These are phyloP conservation scores for Rhizopogon roseolus DNA, from an alignment of 768 basidiomycete species.

Conservation along the genomic window DNA sequence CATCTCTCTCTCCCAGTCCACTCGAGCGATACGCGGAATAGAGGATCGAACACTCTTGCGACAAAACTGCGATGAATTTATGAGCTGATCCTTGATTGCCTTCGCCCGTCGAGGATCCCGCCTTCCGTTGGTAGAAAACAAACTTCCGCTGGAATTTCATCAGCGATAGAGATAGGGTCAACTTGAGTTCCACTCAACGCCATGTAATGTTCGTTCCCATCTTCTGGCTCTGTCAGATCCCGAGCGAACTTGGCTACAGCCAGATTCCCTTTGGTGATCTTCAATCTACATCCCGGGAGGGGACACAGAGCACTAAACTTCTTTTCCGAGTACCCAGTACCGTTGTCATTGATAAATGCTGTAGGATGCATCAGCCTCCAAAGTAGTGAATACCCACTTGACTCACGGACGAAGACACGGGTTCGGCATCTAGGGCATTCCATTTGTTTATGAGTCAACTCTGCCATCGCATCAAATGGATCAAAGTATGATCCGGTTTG, in stretches of 20 bases:
- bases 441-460: conserved; percentile 20
- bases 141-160: conserved; percentile 26
- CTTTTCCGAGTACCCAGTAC: conserved; percentile 45
- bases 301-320: conserved; percentile 35
- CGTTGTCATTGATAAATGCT: conserved; percentile 38
- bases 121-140: conserved; percentile 24
- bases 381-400: background rate
- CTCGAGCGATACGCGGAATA: conserved; percentile 17
- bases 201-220: conserved; percentile 19
- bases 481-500: conserved; percentile 26
- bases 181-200: conserved; percentile 28
- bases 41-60: background rate
- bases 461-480: conserved; percentile 29
- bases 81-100: conserved; percentile 22
- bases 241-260: conserved; percentile 38
- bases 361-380: background rate
- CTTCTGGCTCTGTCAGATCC: conserved; percentile 28
- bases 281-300: conserved; percentile 30
- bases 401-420: conserved; percentile 27
- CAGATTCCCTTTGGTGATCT: conserved; percentile 37
- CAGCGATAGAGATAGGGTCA: background rate
- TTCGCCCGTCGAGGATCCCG: conserved; percentile 22
- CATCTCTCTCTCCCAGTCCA: conserved; percentile 18
- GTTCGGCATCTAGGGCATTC: conserved; percentile 32
- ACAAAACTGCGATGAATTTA: conserved; percentile 17